Percentiles rank a stretch among this genome's conserved stretches.
Conservation (phyloP, 164 flowering plant species). For the Vitis labrusca region DNA sequence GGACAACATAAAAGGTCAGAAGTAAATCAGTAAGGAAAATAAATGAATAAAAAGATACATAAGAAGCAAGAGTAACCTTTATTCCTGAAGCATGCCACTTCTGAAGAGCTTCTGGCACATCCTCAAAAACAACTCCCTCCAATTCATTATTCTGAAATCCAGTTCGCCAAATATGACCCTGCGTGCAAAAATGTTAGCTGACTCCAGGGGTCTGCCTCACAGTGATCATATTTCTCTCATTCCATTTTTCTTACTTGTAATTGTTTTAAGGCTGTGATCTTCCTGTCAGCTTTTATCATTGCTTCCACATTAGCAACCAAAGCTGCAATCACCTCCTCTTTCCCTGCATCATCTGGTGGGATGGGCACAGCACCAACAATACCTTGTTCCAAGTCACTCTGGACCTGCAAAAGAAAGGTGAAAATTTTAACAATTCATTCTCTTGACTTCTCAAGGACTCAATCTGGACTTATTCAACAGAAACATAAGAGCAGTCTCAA, state of each 20-base stretch:
- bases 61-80: conserved; percentile 46
- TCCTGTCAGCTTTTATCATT: conserved; percentile 95
- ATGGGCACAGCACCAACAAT: conserved; percentile 70
- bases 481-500: background rate
- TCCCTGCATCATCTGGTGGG: conserved; percentile 66
- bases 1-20: too few species aligned
- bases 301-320: conserved; percentile 87
- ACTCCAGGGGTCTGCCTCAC: background rate
- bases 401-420: conserved; percentile 46
- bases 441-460: background rate
- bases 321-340: conserved; percentile 81
- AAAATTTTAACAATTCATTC: background rate
- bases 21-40: background rate
- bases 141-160: conserved; percentile 78
- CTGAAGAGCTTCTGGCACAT: conserved; percentile 86
- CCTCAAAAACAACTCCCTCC: conserved; percentile 78
- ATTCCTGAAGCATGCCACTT: conserved; percentile 79
- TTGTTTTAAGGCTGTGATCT: conserved; percentile 84
- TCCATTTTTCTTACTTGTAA: conserved; percentile 55
- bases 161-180: conserved; percentile 99
- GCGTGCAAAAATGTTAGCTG: conserved; percentile 15
- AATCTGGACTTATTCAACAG: conserved; percentile 1
- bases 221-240: background rate
- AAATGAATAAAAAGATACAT: background rate
- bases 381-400: conserved; percentile 70